Evolutionary conservation across 352 stramenopile genomes (phyloP), one percentile per base, ranked within the genome.

Genomic region (Phytophthora cactorum): DNA sequence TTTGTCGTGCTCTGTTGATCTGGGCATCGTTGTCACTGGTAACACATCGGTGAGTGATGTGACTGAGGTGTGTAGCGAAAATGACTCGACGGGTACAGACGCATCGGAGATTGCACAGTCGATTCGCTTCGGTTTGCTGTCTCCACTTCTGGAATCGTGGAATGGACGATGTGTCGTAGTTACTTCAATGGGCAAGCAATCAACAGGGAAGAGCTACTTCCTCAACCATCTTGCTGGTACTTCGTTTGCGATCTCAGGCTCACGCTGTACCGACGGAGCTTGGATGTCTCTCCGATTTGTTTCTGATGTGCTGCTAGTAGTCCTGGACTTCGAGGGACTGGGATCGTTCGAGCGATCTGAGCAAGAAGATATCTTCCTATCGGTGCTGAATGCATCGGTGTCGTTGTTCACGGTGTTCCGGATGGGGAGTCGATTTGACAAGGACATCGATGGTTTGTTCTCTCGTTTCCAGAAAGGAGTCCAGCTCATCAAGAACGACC

Each of bases 191-290:
- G 72, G 75, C 7, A 82, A 82, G 17, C 86, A 93, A 43, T 93
- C 83, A 1, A 93, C 82, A 0, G 83, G 86, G 6, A 92, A 92
- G 47, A 91, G 79, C 47, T 94, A 94, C 54, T 88, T 91, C 11
- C 52, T 92, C 2, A 93, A 92, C 50, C 83, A 92, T 41, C 54
- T 93, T 15, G 74, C 82, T 1, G 82, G 85, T 1, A 84, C 77
- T 4, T 89, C 82, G 9, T 93, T 90, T 68, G 81, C 83, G 8
- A 91, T 82, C 62, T 66, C 71, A 27, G 68, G 68, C 4, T 63
- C 71, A 0, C 63, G 72, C 6, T 79, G 75, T 41, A 82, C 75
- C 0, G 71, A 82, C 36, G 75, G 68, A 11, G 75, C 71, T 5
- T 82, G 71, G 71, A 79, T 82, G 75, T 74, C 58, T 17, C 12